Conservation (phyloP, 768 basidiomycete species). For the Amanita molliuscula region DNA sequence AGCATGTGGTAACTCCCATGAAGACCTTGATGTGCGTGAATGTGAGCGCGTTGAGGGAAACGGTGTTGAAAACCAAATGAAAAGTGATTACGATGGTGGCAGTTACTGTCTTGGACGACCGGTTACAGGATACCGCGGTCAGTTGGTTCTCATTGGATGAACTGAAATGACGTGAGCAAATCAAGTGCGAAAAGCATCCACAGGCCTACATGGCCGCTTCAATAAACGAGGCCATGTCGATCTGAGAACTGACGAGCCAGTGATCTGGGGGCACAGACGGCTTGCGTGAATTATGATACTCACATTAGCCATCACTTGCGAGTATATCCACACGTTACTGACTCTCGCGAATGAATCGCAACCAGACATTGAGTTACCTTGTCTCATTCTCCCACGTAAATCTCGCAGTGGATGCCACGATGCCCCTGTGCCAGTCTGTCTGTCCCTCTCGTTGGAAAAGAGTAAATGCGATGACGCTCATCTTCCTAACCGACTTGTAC, state of each 20-base stretch:
- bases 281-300: conserved; percentile 54
- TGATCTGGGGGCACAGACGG: conserved; percentile 76
- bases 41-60: too few relatives aligned
- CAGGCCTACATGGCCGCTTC: conserved; percentile 81
- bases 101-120: too few relatives aligned
- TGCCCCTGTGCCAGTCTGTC: conserved; percentile 12
- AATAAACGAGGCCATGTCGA: conserved; percentile 53
- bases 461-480: conserved; percentile 76
- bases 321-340: conserved; percentile 19
- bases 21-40: too few relatives aligned
- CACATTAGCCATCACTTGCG: conserved; percentile 1
- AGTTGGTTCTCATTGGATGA: too few relatives aligned
- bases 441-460: conserved; percentile 43
- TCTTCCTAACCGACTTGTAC: too few relatives aligned
- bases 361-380: conserved; percentile 69
- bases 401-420: too few relatives aligned
- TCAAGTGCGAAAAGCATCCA: too few relatives aligned
- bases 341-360: conserved; percentile 86
- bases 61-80: too few relatives aligned
- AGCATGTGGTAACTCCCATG: too few relatives aligned
- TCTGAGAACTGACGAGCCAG: conserved; percentile 58
- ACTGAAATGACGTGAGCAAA: too few relatives aligned
- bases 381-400: conserved; percentile 57
- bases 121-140: too few relatives aligned
- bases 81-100: too few relatives aligned